Base-by-base conservation (phyloP, 495 filamentous ascomycete genomes). In the Penicillium odoratum region DNA sequence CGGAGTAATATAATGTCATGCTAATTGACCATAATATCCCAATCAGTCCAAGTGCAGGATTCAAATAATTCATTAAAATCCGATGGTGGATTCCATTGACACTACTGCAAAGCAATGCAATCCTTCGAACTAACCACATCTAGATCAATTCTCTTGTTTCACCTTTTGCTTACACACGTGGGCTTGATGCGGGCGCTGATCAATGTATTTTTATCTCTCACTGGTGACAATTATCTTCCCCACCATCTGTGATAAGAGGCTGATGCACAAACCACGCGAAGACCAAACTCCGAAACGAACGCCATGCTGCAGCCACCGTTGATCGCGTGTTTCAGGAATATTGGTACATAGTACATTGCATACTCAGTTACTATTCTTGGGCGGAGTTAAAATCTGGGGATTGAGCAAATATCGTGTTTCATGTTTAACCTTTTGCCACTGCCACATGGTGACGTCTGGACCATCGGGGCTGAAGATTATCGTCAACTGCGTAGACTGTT, bases 131-230 rank as follows among this genome's bases (percentile, higher is more conserved):
- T 51, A 51, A 45, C 7, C 46, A 28, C 36, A 11, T 52, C 40
- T 25, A 28, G 36, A 46, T 51, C 29, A 11, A 40, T 16, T 31
- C 15, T 16, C 16, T 46, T 46, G 43, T 63, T 63, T 63, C 61
- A 63, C 29, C 34, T 25, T 56, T 13, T 54, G 51, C 56, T 63
- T 56, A 59, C 60, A 59, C 60, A 63, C 56, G 56, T 59, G 56
- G 61, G 53, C 53, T 33, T 48, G 54, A 40, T 50, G 48, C 36
- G 43, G 42, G 42, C 48, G 54, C 34, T 57, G 54, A 57, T 57
- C 55, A 51, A 6, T 40, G 18, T 53, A 44, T 28, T 29, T 58
- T 62, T 57, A 56, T 62, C 56, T 55, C 36, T 13, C 30, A n/a
- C 13, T 51, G 11, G n/a, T 45, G 38, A 47, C 43, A 28, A 21